Evolutionary conservation across 1,139 yeast species (phyloP), one percentile per base, ranked within the genome.

Genomic region (Yamadazyma sp.): DNA sequence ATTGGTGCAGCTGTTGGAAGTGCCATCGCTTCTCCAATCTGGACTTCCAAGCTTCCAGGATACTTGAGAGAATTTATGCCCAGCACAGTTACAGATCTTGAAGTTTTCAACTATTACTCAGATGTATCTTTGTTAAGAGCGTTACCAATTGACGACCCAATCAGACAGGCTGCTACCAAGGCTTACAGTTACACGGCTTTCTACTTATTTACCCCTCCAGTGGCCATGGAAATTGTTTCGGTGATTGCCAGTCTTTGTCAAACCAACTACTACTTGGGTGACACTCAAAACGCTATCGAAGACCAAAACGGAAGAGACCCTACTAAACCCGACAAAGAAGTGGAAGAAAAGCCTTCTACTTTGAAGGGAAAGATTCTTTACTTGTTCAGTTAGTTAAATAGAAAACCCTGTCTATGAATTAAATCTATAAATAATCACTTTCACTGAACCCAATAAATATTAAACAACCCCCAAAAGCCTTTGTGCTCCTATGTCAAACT

Each of bases 11-110:
- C 74, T 10, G 52, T 74, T 34, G 79, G 78, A 8, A 51, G 59
- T 33, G 62, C 77, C 6, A 57, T 73, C 29, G 62, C 76, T 21
- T 75, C 74, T 39, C 73, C 74, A n/a, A 61, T 74, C 27, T 73
- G 78, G 78, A 59, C 70, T 16, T 59, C 67, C 28, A 53, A 61
- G 25, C 46, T 73, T 34, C 75, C 76, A 10, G 44, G 35, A 16
- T 53, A 50, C 29, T 47, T 62, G 39, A 46, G 52, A 43, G 39
- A 51, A 12, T 50, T 51, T 37, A 38, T 62, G 31, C 64, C 67
- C n/a, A 38, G 43, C 12, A 34, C 46, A 6, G 48, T 45, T 3
- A 41, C 41, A 20, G 46, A 51, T 34, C 43, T 39, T 5, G 43
- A 43, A 20, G 50, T 59, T 11, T 28, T 33, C 4, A 28, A 26